These are phyloP conservation scores for Penicillium paneum DNA, from an alignment of 2,329 filamentous ascomycete species.

Conservation along the genomic window DNA sequence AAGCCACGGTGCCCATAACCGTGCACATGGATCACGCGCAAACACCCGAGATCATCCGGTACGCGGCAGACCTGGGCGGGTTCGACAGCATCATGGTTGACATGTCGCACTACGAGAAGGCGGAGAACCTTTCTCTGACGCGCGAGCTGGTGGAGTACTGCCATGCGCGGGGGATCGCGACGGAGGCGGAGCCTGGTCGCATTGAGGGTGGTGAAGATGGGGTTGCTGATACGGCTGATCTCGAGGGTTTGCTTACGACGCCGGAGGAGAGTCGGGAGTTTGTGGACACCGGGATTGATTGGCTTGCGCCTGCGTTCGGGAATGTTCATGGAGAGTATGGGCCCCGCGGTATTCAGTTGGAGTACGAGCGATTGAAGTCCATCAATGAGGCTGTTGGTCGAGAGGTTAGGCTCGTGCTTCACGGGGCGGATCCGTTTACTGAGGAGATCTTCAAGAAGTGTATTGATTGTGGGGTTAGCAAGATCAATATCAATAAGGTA, in stretches of 20 bases:
- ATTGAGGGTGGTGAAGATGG: constrained; percentile 75
- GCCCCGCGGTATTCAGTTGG: constrained; percentile 59
- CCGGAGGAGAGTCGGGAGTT: constrained; percentile 68
- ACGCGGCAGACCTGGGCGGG: constrained; percentile 58
- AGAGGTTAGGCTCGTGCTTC: constrained; percentile 53
- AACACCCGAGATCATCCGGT: constrained; percentile 59
- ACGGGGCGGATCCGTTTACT: constrained; percentile 58
- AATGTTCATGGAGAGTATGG: constrained; percentile 75
- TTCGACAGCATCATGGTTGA: constrained; percentile 77
- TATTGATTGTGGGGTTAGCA: constrained; percentile 54
- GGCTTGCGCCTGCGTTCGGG: constrained; percentile 71
- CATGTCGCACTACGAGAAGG: constrained; percentile 70
- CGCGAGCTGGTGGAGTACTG: constrained; percentile 62
- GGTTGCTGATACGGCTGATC: constrained; percentile 62
- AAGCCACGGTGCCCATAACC: constrained; percentile 57
- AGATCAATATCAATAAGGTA: constrained; percentile 60
- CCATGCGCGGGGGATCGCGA: constrained; percentile 62
- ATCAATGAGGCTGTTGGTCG: constrained; percentile 51
- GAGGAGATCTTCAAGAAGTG: constrained; percentile 55
- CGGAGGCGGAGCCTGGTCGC: constrained; percentile 67
- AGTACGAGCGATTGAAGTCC: constrained; percentile 54
- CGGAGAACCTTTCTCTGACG: constrained; percentile 65
- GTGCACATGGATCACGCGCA: constrained; percentile 67
- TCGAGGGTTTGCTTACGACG: constrained; percentile 64
- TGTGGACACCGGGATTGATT: constrained; percentile 67